Percentiles rank a stretch among this genome's conserved stretches.
Evolutionary conservation across 345 rosid species (phyloP).

Genomic region (Diplotaxis tenuifolia): DNA sequence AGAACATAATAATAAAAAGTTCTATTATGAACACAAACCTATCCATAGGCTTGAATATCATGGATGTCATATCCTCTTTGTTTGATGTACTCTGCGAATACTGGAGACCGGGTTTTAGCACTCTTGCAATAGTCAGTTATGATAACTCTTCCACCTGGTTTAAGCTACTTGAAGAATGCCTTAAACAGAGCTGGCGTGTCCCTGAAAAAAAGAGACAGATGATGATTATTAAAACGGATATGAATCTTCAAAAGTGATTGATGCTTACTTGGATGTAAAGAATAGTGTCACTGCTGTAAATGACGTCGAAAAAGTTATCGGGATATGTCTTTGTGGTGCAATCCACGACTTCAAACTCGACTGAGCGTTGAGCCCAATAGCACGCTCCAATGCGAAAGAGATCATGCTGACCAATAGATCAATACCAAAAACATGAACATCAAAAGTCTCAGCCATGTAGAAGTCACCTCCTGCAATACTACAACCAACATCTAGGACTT

Average conservation of each 20-base stretch:
- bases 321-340: slow-evolving; percentile 82
- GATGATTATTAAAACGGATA: not conserved
- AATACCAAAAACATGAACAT: slow-evolving; percentile 83
- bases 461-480: slow-evolving; percentile 98
- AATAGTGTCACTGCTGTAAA: slow-evolving; percentile 95
- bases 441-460: slow-evolving; percentile 87
- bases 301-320: slow-evolving; percentile 71
- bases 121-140: slow-evolving; percentile 80
- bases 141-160: slow-evolving; percentile 93
- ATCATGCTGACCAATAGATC: slow-evolving; percentile 92
- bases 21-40: slow-evolving; percentile 46
- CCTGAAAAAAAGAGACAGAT: slow-evolving; percentile 46
- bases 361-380: slow-evolving; percentile 81
- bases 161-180: slow-evolving; percentile 86
- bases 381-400: slow-evolving; percentile 86
- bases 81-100: slow-evolving; percentile 62
- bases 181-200: slow-evolving; percentile 79
- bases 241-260: not conserved
- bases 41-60: slow-evolving; percentile 75
- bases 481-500: slow-evolving; percentile 94
- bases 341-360: slow-evolving; percentile 94
- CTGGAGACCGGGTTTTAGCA: slow-evolving; percentile 58
- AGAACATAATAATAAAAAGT: not conserved
- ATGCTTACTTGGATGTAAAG: slow-evolving; percentile 73
- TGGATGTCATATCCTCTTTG: slow-evolving; percentile 96